These are phyloP conservation scores for Ephemerocybe angulata DNA, from an alignment of 768 basidiomycete species.

Conservation along the genomic window DNA sequence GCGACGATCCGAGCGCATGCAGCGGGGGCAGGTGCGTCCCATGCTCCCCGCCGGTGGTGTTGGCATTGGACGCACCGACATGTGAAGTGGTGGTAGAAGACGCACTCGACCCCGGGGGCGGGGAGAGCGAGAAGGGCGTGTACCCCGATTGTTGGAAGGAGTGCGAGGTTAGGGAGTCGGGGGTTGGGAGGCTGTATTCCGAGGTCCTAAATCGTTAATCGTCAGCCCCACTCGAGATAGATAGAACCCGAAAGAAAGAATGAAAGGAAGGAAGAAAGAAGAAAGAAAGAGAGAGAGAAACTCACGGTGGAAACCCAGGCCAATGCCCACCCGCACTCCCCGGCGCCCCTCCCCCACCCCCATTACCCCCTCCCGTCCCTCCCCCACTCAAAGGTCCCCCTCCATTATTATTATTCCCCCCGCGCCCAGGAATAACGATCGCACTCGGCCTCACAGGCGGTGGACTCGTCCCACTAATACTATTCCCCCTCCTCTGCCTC, in stretches of 20 bases:
- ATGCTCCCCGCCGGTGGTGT: background rate
- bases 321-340: constrained; percentile 3
- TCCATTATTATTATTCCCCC: background rate
- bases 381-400: too few relatives aligned
- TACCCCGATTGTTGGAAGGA: constrained; percentile 25
- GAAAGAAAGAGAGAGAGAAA: background rate
- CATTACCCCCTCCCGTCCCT: constrained; percentile 12
- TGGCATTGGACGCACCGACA: background rate
- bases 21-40: background rate
- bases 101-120: constrained; percentile 12
- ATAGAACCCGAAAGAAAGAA: constrained; percentile 5
- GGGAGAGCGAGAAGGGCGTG: constrained; percentile 27
- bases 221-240: background rate
- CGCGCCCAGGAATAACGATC: constrained; percentile 58
- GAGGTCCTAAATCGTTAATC: background rate
- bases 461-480: constrained; percentile 54
- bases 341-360: constrained; percentile 2
- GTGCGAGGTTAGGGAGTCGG: constrained; percentile 29
- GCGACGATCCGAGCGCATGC: too few relatives aligned
- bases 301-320: background rate
- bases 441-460: constrained; percentile 58
- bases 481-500: constrained; percentile 55
- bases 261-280: constrained; percentile 1
- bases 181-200: constrained; percentile 14
- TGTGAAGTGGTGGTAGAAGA: constrained; percentile 10